These are phyloP conservation scores for Colletotrichum abscissum DNA, from an alignment of 2,329 filamentous ascomycete genomes.

Conservation along the genomic window DNA sequence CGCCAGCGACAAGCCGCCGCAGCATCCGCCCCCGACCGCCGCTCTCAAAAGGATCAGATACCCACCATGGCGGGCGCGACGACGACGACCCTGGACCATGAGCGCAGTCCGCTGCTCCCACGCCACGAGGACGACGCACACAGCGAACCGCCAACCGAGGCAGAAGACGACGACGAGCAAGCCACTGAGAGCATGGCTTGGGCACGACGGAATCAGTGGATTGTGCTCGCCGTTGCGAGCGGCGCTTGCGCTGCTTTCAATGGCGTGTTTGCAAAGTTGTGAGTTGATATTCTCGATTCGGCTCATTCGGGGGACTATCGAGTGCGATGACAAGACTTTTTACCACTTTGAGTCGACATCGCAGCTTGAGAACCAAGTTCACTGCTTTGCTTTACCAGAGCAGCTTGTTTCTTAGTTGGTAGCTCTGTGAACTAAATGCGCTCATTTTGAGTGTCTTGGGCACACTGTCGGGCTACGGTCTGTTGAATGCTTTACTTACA, in stretches of 20 bases:
- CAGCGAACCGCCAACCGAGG: constrained; percentile 10
- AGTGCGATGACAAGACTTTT: constrained; percentile 1
- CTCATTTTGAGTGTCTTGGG: neutral
- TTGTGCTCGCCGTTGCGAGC: constrained; percentile 77
- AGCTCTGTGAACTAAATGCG: neutral
- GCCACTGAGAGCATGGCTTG: constrained; percentile 37
- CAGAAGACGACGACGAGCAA: neutral
- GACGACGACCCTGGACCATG: constrained; percentile 35
- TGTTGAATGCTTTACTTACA: constrained; percentile 23
- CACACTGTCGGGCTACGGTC: neutral
- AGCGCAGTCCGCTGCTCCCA: constrained; percentile 40
- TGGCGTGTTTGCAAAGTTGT: constrained; percentile 87
- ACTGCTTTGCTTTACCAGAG: neutral
- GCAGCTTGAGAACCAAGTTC: neutral
- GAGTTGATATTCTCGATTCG: constrained; percentile 45
- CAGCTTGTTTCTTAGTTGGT: neutral
- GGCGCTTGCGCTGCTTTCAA: constrained; percentile 85
- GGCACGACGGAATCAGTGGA: constrained; percentile 62
- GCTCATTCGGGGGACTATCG: neutral
- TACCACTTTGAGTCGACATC: neutral
- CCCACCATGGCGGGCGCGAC: constrained; percentile 37
- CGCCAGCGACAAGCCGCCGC: constrained; percentile 38
- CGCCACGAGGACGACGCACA: constrained; percentile 28
- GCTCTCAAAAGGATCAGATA: constrained; percentile 33
- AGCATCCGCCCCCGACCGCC: constrained; percentile 15